These are phyloP conservation scores for Halophytophthora polymorphica DNA, from an alignment of 352 stramenopile species.

Conservation along the genomic window DNA sequence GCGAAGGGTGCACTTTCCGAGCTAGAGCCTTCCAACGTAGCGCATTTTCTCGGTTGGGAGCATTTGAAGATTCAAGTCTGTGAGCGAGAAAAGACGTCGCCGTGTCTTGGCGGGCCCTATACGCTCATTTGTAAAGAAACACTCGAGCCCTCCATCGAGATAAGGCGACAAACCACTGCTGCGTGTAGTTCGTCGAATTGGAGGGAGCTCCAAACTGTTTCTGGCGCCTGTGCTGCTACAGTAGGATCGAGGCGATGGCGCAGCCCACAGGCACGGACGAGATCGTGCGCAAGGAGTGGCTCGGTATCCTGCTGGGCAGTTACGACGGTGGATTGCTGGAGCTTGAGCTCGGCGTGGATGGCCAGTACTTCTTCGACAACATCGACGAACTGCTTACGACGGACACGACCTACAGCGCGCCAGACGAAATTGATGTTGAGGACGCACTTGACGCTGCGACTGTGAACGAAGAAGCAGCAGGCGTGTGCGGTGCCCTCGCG, in stretches of 20 bases:
- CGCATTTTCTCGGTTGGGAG: neutral
- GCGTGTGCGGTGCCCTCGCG: no score
- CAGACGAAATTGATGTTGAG: conserved; percentile 13
- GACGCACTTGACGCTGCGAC: conserved; percentile 5
- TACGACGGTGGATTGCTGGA: conserved; percentile 30
- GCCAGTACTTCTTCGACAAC: conserved; percentile 29
- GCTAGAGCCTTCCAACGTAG: neutral
- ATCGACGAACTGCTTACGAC: conserved; percentile 10
- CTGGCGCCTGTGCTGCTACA: no score
- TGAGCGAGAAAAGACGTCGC: neutral
- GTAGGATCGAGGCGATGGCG: conserved; percentile 9
- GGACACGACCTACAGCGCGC: neutral
- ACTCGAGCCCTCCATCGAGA: no score
- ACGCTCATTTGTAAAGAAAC: neutral
- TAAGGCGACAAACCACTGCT: no score
- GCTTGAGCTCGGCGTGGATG: conserved; percentile 29
- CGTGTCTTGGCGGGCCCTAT: neutral
- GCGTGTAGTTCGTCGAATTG: no score
- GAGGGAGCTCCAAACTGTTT: no score
- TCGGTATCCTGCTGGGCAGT: conserved; percentile 20
- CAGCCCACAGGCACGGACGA: conserved; percentile 3
- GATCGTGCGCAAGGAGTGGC: conserved; percentile 22
- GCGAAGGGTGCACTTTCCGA: conserved; percentile 1
- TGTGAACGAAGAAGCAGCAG: no score
- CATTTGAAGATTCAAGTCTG: neutral